phyloP scores from a whole-genome alignment of 805 yeast species.

The Pichia pseudocactophila region DNA sequence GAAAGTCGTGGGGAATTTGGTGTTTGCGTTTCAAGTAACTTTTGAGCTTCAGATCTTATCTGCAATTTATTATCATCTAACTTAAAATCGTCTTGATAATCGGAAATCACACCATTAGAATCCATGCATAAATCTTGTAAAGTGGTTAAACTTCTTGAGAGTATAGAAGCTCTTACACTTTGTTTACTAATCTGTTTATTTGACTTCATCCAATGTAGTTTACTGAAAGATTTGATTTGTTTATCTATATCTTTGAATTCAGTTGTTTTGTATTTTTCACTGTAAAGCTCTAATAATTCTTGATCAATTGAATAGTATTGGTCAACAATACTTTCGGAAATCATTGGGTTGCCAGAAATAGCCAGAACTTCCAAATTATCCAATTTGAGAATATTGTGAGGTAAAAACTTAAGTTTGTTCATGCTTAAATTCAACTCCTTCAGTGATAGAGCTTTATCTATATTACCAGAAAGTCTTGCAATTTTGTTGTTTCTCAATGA shows the following conservation, averaged over 20 bases:
- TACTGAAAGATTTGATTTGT: constrained; percentile 19
- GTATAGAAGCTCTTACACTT: constrained; percentile 17
- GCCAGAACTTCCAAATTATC: constrained; percentile 35
- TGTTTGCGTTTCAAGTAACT: constrained; percentile 11
- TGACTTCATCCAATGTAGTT: constrained; percentile 23
- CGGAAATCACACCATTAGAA: constrained; percentile 8
- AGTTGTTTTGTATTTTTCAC: neutral
- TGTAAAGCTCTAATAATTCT: constrained; percentile 20
- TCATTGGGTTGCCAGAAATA: constrained; percentile 40
- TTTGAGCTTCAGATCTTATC: constrained; percentile 9
- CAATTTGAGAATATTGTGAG: constrained; percentile 43
- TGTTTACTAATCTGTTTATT: constrained; percentile 17
- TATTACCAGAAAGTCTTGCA: constrained; percentile 39
- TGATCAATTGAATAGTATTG: constrained; percentile 12
- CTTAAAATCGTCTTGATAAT: constrained; percentile 4
- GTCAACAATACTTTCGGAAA: constrained; percentile 12
- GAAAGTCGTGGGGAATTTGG: constrained; percentile 37
- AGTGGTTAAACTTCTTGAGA: constrained; percentile 26
- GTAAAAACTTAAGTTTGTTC: constrained; percentile 43
- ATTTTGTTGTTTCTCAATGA: constrained; percentile 43
- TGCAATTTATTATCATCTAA: neutral
- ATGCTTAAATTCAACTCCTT: constrained; percentile 44
- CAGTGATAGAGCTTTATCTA: constrained; percentile 32
- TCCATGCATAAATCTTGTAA: constrained; percentile 22
- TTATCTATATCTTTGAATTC: constrained; percentile 9